These are phyloP conservation scores for Tulasnella sp. DNA, from an alignment of 768 basidiomycete species.

Conservation along the genomic window DNA sequence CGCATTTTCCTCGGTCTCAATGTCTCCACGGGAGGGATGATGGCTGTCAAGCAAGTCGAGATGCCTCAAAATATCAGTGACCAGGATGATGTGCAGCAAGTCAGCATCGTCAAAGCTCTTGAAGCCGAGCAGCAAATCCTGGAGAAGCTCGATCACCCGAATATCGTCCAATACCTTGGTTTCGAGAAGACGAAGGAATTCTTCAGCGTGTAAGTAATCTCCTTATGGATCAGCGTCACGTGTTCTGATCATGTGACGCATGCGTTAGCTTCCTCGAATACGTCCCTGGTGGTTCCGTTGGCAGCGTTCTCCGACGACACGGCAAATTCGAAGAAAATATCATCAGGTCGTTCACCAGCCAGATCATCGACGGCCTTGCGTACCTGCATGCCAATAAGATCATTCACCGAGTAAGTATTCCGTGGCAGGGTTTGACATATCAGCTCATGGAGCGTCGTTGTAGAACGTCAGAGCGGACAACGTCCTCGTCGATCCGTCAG, in stretches of 20 bases:
- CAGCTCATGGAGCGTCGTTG: slow-evolving; percentile 18
- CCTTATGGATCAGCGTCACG: not conserved
- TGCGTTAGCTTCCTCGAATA: slow-evolving; percentile 92
- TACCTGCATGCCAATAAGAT: slow-evolving; percentile 93
- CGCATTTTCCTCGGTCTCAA: slow-evolving; percentile 95
- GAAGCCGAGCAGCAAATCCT: slow-evolving; percentile 95
- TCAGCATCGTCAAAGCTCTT: slow-evolving; percentile 83
- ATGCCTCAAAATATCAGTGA: slow-evolving; percentile 89
- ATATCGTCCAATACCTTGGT: slow-evolving; percentile 97
- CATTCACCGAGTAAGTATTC: slow-evolving; percentile 74
- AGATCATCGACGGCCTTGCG: slow-evolving; percentile 88
- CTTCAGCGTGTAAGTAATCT: slow-evolving; percentile 79
- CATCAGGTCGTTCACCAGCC: slow-evolving; percentile 89
- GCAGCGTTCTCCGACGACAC: slow-evolving; percentile 84
- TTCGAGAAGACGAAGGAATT: slow-evolving; percentile 87
- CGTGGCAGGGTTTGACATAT: not conserved
- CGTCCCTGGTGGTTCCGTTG: slow-evolving; percentile 95
- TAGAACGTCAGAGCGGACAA: slow-evolving; percentile 98
- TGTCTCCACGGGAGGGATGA: slow-evolving; percentile 96
- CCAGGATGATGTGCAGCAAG: slow-evolving; percentile 84
- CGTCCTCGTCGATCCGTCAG: slow-evolving; percentile 92
- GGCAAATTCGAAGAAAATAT: slow-evolving; percentile 92
- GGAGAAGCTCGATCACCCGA: slow-evolving; percentile 94
- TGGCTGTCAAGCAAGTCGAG: slow-evolving; percentile 99
- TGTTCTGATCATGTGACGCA: slow-evolving; percentile 27